These are phyloP conservation scores for Trypanosoma rangeli DNA, from an alignment of 208 protist species.

Conservation along the genomic window DNA sequence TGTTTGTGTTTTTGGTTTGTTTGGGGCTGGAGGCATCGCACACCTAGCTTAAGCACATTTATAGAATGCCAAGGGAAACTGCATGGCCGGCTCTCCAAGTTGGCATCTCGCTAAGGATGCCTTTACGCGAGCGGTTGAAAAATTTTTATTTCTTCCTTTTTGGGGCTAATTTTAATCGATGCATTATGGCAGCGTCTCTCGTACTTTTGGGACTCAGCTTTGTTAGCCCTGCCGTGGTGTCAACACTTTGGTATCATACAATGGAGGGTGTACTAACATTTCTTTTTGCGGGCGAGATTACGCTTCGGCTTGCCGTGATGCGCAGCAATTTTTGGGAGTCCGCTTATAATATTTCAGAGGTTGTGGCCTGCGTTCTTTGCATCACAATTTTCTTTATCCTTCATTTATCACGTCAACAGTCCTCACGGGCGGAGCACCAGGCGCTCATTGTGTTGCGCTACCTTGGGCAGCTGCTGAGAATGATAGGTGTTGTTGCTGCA, in stretches of 20 bases:
- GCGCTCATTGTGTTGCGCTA: constrained; percentile 31
- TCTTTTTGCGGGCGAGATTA: constrained; percentile 32
- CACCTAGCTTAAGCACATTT: no score
- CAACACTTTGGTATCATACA: constrained; percentile 31
- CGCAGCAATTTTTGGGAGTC: constrained; percentile 37
- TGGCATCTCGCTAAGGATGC: constrained; percentile 6
- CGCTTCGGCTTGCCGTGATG: constrained; percentile 32
- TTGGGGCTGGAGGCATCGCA: not conserved
- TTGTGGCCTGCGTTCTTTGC: constrained; percentile 23
- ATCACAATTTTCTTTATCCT: constrained; percentile 31
- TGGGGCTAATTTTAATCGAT: constrained; percentile 19
- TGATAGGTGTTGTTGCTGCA: constrained; percentile 22
- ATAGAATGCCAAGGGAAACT: constrained; percentile 12
- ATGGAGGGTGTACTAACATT: constrained; percentile 35
- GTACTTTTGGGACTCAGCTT: constrained; percentile 29
- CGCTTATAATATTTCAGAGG: constrained; percentile 29
- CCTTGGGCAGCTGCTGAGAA: constrained; percentile 31
- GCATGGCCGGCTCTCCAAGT: not conserved
- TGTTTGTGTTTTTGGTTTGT: not conserved
- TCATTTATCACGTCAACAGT: constrained; percentile 19
- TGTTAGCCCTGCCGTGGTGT: constrained; percentile 19
- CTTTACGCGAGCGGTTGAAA: constrained; percentile 28
- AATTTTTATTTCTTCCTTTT: constrained; percentile 37
- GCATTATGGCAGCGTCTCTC: constrained; percentile 25
- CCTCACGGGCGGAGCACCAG: constrained; percentile 31